A percentile compares a stretch with the other conserved stretches of the same genome.
Evolutionary conservation across 495 filamentous ascomycete genomes (phyloP).

Genomic region (Cercophora newfieldiana): DNA sequence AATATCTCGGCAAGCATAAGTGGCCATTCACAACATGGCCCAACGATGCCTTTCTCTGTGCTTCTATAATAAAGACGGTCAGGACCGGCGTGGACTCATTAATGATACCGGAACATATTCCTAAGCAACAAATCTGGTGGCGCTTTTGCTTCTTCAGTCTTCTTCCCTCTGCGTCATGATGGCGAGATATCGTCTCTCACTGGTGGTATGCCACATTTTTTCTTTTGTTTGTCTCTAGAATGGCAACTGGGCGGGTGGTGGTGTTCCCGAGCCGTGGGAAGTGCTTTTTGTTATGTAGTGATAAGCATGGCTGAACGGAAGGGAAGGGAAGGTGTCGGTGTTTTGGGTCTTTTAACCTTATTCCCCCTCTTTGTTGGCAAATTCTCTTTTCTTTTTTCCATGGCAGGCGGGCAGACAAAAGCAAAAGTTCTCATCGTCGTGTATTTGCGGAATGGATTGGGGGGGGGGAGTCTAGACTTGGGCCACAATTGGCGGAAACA

Average conservation of each 20-base stretch:
- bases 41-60: conserved; percentile 13
- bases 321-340: neutral
- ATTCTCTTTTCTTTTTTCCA: conserved; percentile 11
- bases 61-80: conserved; percentile 32
- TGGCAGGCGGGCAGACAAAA: conserved; percentile 15
- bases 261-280: neutral
- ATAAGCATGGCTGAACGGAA: conserved; percentile 13
- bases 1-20: neutral
- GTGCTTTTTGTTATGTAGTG: conserved; percentile 8
- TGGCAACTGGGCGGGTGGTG: neutral
- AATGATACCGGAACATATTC: conserved; percentile 22
- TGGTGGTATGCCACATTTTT: neutral
- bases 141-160: conserved; percentile 21
- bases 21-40: neutral
- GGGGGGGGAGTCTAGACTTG: conserved; percentile 9
- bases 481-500: neutral
- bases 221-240: conserved; percentile 3
- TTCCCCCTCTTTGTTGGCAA: neutral
- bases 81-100: conserved; percentile 30
- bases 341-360: neutral
- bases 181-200: neutral
- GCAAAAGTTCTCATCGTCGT: conserved; percentile 12
- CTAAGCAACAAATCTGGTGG: conserved; percentile 14
- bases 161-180: neutral
- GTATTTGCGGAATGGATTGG: neutral